Base-by-base conservation (phyloP, 2,329 filamentous ascomycete genomes). In the Hypoxylon sp. region DNA sequence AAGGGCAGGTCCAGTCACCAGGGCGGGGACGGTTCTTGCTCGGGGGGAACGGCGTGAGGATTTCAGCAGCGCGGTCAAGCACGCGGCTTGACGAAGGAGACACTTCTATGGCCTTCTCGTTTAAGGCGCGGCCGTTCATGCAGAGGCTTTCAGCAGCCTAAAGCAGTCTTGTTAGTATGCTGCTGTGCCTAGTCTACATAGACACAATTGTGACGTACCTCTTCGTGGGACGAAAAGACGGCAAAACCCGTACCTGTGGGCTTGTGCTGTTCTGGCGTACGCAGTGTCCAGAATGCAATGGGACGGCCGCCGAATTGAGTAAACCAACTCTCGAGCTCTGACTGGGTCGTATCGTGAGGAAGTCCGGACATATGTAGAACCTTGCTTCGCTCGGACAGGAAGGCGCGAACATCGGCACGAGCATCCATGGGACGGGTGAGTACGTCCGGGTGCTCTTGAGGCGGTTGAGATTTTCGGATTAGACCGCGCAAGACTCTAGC, bases 71-170 rank as follows among this genome's bases (percentile, higher is more conserved):
- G 73, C 95, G 92, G 81, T 99, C 96, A 65, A 99, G 89, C 57
- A 99, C 96, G 64, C 96, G 91, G 82, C 93, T 97, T n/a, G 93
- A 97, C 7, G 95, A 98, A 9, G 96, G 96, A 3, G 96, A 98
- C 65, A 99, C 96, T 81, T 99, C 96, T 77, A 99, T 98, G 71
- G 96, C 96, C 85, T 98, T 98, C 81, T 99, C 96, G 78, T 98
- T 99, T 67, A 99, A 87, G 58, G 96, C 96, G 76, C 96, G 93
- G 60, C 96, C 96, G 77, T 99, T 99, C 96, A 99, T 99, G 84
- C 96, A 98, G 65, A 99, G 87, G 80, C 93, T 97, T 81, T 99
- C 96, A 53, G 96, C 96, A 74, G 96, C 96, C 95, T 97, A 74
- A 17, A 63, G 63, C 46, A 19, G 57, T 13, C 13, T 61, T 63